Base-by-base conservation (phyloP, 768 basidiomycete species). In the Multifurca ochricompacta region DNA sequence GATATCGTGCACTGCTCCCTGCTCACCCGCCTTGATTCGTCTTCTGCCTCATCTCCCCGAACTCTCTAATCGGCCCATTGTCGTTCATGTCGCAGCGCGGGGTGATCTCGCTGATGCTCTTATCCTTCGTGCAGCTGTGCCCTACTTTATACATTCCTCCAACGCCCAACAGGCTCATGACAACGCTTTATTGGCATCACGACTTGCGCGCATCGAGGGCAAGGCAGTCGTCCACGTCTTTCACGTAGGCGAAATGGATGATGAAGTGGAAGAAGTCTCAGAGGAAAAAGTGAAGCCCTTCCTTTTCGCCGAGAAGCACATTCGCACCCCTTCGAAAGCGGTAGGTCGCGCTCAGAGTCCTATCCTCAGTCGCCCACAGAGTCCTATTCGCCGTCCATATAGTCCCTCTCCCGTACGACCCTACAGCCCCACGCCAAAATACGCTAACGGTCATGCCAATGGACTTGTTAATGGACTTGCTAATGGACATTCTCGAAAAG, bases 161-260 rank as follows among this genome's bases (percentile, higher is more conserved):
- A 81, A 78, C 1, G 67, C 81, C 3, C 87, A 91, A 66, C 79
- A 92, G 64, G 90, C 92, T 3, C 87, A 95, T 62, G 90, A 94
- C 65, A 85, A 97, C 68, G 87, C 91, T 21, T 71, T 97, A 32
- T 77, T 98, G 16, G 91, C 91, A 13, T 83, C 89, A 47, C 80
- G 84, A 39, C 70, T 97, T 46, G 90, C 95, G 0, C 76, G 77
- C 34, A 67, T 76, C 6, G 81, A 87, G 62, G 74, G 74, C 51
- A 85, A 80, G 61, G 83, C 85, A 5, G 89, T 95, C n/a, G 73
- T 96, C 23, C 95, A 97, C 66, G 82, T 78, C 13, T 96, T 92
- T 69, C 82, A 86, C 62, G 64, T 73, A 7, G 69, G 64, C 2
- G 66, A 66, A 2, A 66, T 70, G 19, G 68, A 69, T 14, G 72